Conservation (phyloP, 805 yeast species). For the Saccharomycopsis fodiens region DNA sequence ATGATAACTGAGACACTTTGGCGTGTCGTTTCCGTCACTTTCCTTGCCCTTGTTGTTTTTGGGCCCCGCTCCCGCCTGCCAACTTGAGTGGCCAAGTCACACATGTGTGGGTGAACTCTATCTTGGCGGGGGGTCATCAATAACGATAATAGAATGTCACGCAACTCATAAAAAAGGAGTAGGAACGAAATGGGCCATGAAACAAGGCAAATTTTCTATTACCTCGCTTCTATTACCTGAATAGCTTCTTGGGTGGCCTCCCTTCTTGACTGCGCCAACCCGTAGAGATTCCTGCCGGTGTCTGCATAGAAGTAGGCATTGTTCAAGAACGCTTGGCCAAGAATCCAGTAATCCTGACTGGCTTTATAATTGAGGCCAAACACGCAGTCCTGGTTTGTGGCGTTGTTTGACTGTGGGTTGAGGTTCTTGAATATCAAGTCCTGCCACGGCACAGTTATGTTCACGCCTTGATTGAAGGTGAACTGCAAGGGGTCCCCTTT, state of each 20-base stretch:
- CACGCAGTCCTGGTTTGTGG: conserved; percentile 16
- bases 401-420: conserved; percentile 17
- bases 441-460: conserved; percentile 18
- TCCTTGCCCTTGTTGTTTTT: too few species aligned
- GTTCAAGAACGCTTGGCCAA: conserved; percentile 19
- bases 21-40: too few species aligned
- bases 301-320: conserved; percentile 17
- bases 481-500: conserved; percentile 9
- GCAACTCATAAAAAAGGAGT: too few species aligned
- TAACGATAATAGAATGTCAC: too few species aligned
- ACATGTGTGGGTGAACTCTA: too few species aligned
- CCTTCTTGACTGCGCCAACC: conserved; percentile 10
- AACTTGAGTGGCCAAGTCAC: too few species aligned
- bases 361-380: conserved; percentile 17
- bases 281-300: conserved; percentile 8
- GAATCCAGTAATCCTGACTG: conserved; percentile 15
- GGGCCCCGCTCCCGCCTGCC: too few species aligned
- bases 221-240: background rate
- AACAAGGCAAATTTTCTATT: too few species aligned
- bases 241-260: background rate
- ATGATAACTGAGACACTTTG: too few species aligned
- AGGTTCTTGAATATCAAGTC: conserved; percentile 16
- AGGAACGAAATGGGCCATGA: too few species aligned
- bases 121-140: too few species aligned
- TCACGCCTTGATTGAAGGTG: conserved; percentile 9